Conservation (phyloP, 306 rosid species). For the Ormosia emarginata region DNA sequence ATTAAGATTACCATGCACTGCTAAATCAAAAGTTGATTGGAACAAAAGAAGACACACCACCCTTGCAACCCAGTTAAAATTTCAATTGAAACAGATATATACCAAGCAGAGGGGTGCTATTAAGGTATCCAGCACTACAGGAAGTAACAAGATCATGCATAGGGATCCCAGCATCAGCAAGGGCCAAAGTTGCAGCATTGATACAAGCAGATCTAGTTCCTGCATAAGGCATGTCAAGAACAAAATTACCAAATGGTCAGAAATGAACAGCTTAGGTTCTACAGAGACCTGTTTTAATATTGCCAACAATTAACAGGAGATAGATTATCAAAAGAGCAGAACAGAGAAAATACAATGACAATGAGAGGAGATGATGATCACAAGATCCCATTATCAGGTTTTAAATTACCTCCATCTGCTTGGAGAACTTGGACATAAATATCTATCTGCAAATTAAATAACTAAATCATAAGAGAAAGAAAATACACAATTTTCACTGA, state of each 20-base stretch:
- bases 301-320: constrained; percentile 1
- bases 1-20: not conserved
- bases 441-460: constrained; percentile 60
- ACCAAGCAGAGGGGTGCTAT: constrained; percentile 84
- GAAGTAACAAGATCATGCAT: constrained; percentile 94
- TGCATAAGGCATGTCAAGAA: constrained; percentile 25
- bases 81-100: constrained; percentile 20
- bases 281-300: not conserved
- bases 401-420: constrained; percentile 83
- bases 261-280: not conserved
- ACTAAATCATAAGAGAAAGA: constrained; percentile 19
- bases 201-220: constrained; percentile 97
- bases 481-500: not conserved
- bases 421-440: constrained; percentile 92
- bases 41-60: not conserved
- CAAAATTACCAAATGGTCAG: not conserved
- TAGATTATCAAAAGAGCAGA: not conserved
- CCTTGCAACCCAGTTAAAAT: not conserved
- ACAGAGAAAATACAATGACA: not conserved
- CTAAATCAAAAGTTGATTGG: not conserved
- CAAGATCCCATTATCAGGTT: constrained; percentile 5
- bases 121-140: constrained; percentile 90
- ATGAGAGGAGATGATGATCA: not conserved
- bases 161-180: constrained; percentile 94
- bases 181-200: constrained; percentile 95